phyloP scores from a whole-genome alignment of 371 early-diverging fungal species.

The Circinella minor region DNA sequence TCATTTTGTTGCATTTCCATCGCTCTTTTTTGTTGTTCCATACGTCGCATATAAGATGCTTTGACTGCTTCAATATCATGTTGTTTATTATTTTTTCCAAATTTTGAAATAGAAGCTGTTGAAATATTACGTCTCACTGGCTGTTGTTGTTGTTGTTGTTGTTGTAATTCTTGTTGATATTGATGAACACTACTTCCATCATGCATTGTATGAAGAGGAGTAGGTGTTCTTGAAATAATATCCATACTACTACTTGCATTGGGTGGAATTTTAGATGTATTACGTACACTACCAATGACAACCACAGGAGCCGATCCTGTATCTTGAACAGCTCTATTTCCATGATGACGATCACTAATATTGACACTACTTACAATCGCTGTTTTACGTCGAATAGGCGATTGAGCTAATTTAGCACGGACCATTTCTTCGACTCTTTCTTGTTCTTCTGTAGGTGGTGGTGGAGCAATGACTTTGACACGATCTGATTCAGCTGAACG shows the following conservation, averaged over 20 bases:
- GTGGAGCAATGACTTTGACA: slow-evolving; percentile 49
- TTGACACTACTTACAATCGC: slow-evolving; percentile 33
- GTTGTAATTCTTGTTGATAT: background rate
- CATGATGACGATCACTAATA: slow-evolving; percentile 28
- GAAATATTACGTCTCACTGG: slow-evolving; percentile 12
- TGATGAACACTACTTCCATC: background rate
- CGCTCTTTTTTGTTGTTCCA: slow-evolving; percentile 28
- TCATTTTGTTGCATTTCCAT: background rate
- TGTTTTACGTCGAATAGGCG: slow-evolving; percentile 41
- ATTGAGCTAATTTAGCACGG: slow-evolving; percentile 38
- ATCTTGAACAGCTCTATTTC: slow-evolving; percentile 37
- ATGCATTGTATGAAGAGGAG: background rate
- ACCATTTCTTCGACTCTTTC: slow-evolving; percentile 43
- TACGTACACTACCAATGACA: slow-evolving; percentile 33
- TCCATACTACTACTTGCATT: background rate
- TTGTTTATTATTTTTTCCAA: slow-evolving; percentile 7
- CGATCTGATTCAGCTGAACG: slow-evolving; percentile 29
- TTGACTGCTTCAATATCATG: slow-evolving; percentile 24
- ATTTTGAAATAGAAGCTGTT: slow-evolving; percentile 12
- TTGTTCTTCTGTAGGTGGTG: slow-evolving; percentile 45
- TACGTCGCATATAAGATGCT: slow-evolving; percentile 28
- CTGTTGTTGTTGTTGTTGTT: no score
- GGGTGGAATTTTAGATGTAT: background rate
- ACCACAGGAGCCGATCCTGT: slow-evolving; percentile 30
- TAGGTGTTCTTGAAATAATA: background rate